Base-by-base conservation (phyloP, 2,329 filamentous ascomycete species). In the Dothideomycetidae sp. region DNA sequence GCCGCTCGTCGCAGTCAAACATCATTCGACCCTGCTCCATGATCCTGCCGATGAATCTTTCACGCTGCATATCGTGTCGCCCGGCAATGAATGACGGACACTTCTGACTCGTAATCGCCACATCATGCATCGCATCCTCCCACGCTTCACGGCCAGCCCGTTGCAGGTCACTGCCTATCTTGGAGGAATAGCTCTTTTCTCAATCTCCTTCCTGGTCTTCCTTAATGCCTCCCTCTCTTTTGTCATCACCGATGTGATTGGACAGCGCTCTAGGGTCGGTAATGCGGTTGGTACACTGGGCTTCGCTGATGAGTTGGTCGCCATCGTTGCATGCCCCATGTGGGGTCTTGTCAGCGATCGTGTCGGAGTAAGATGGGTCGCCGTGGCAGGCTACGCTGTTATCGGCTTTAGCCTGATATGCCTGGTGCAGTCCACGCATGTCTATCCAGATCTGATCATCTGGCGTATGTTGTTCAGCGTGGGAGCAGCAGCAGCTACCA, bases 121-220 rank as follows among this genome's bases (percentile, higher is more conserved):
- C 21, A 44, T 12, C 16, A 54, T 53, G 49, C 31, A 44, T 12
- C 51, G 48, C 33, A 21, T 55, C 14, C 52, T 58, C 36, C 53
- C 55, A 4, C 37, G 42, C 5, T 46, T 77, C 50, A 75, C 70
- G 16, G 73, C 71, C n/a, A 67, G 64, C 13, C 61, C 61, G 44
- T 53, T 63, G 2, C 73, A 78, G 52, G 64, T 70, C 18, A 56
- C 70, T 40, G 80, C 81, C 18, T 92, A 92, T 57, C 73, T 92
- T 23, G 68, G 85, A 46, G 78, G 78, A 53, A 80, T 90, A 51
- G 81, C 80, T 43, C 74, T 92, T 49, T 88, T 88, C 65, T 83
- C 77, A 58, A 90, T 92, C 52, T 79, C 80, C 38, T 90, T 90
- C 62, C 78, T 92, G 46, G 83, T 92, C 51, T 92, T 92, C 61